phyloP scores from a whole-genome alignment of 208 protist species.

The Crithidia thermophila region DNA sequence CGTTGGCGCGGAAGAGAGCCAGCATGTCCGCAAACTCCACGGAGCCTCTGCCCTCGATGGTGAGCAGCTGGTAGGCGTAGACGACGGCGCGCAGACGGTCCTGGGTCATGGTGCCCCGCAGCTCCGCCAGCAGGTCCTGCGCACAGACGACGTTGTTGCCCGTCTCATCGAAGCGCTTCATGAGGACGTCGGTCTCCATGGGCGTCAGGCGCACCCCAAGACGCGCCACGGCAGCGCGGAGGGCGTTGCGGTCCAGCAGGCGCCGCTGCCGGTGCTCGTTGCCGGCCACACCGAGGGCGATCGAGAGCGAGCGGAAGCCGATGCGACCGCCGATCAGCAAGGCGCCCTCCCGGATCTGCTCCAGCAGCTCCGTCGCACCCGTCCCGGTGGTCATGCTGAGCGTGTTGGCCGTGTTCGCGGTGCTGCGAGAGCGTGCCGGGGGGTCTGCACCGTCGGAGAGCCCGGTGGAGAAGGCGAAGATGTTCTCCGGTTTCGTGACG shows the following conservation, averaged over 20 bases:
- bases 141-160: conserved; percentile 77
- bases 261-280: conserved; percentile 59
- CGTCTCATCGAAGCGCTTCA: conserved; percentile 70
- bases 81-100: conserved; percentile 63
- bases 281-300: conserved; percentile 72
- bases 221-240: conserved; percentile 43
- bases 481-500: conserved; percentile 59
- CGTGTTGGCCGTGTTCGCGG: conserved; percentile 8
- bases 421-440: conserved; percentile 8
- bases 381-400: conserved; percentile 46
- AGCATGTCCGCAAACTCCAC: conserved; percentile 81
- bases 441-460: conserved; percentile 1
- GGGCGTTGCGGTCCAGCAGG: conserved; percentile 46
- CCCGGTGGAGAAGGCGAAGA: conserved; percentile 52
- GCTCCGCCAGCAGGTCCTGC: conserved; percentile 77
- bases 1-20: conserved; percentile 70
- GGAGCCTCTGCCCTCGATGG: conserved; percentile 75
- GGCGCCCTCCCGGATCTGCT: conserved; percentile 69
- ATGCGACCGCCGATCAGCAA: conserved; percentile 66
- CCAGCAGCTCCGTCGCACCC: conserved; percentile 47
- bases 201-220: conserved; percentile 64
- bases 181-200: conserved; percentile 74
- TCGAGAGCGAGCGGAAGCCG: conserved; percentile 75
- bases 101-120: conserved; percentile 77
- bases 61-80: conserved; percentile 70